Base-by-base conservation (phyloP, 768 basidiomycete genomes). In the Calocera viscosa region DNA sequence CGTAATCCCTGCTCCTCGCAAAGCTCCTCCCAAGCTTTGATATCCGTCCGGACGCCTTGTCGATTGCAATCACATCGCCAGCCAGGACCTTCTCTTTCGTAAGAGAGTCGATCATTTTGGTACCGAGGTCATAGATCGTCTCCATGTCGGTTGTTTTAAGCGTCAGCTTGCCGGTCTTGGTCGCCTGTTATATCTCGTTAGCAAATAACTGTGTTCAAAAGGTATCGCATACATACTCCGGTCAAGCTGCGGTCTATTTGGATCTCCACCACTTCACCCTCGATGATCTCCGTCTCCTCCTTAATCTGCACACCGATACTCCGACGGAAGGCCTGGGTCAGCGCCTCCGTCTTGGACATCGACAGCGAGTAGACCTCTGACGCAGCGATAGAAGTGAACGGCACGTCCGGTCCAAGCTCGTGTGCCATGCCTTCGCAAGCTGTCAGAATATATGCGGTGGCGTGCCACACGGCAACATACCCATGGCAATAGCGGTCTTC, bases 121-220 rank as follows among this genome's bases (percentile, higher is more conserved):
- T 91, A 12, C 96, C 96, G 33, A 98, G 83, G 77, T 99, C 96
- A 75, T 99, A 99, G 34, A 99, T 89, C 2, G 96, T 98, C 79
- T 98, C 96, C 96, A 99, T 98, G 76, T 98, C 95, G 1, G 94
- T 96, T 16, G 93, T 95, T 78, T 98, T 98, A 72, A 99, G 89
- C 0, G 96, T 98, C 68, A 98, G 76, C 75, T 96, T 94, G 1
- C 95, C 96, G 1, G 96, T 97, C 79, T 97, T 98, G 2, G 94
- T 96, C 0, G 94, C 92, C 94, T 96, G 72, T 39, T 43, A 65
- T 32, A 66, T 12, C 22, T 0, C 0, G 17, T 14, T 5, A 53
- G 1, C 34, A 14, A 8, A 35, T n/a, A n/a, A n/a, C n/a, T n/a
- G 17, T 16, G 67, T 32, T 22, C 8, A 35, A 30, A 63, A 68